A percentile compares a stretch with the other conserved stretches of the same genome.
phyloP scores from a whole-genome alignment of 441 rosid species.

The Populus trichocarpa region DNA sequence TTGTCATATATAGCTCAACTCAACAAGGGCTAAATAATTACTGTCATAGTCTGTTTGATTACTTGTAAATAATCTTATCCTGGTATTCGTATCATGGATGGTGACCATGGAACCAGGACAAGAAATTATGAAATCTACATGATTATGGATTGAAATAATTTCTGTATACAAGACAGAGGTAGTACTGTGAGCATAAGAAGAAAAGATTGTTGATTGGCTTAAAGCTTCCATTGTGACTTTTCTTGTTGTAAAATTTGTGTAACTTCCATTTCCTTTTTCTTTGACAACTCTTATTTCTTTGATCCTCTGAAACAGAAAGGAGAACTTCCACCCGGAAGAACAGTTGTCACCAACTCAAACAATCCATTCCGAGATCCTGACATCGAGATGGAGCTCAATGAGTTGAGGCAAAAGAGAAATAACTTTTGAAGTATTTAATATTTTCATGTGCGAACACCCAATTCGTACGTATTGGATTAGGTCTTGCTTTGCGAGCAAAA shows the following conservation, averaged over 20 bases:
- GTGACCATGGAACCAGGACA: neutral
- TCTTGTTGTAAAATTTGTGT: neutral
- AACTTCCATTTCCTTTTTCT: neutral
- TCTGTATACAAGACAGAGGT: neutral
- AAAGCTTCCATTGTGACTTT: neutral
- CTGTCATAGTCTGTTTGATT: neutral
- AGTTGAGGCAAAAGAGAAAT: conserved; percentile 55
- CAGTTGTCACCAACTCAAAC: conserved; percentile 30
- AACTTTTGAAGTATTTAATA: conserved; percentile 30
- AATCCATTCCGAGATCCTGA: conserved; percentile 47
- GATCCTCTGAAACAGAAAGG: conserved; percentile 47
- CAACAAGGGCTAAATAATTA: neutral
- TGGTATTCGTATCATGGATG: neutral
- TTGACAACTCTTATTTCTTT: neutral
- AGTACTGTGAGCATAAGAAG: neutral
- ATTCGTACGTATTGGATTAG: conserved; percentile 6
- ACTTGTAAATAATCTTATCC: neutral
- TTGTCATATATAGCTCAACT: neutral
- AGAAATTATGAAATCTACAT: neutral
- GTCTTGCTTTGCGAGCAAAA: conserved; percentile 7
- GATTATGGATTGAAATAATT: neutral
- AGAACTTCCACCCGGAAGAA: conserved; percentile 67
- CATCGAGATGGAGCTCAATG: conserved; percentile 66
- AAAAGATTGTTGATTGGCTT: neutral
- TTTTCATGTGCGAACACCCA: neutral